Conservation (phyloP, 352 stramenopile species). For the Globisporangium cylindrosporum region DNA sequence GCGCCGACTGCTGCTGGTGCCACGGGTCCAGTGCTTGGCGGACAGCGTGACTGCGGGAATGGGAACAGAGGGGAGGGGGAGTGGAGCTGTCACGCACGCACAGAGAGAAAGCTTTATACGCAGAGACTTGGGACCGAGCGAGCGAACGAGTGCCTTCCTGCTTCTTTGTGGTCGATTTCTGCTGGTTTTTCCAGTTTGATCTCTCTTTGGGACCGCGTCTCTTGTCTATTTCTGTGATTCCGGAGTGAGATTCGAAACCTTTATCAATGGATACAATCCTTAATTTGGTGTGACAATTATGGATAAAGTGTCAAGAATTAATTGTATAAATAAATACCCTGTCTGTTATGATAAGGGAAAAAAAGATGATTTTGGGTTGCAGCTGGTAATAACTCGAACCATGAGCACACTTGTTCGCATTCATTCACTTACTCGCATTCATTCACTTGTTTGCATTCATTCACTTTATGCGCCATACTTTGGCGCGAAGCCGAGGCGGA, state of each 20-base stretch:
- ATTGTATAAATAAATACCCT: background rate
- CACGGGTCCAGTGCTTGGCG: background rate
- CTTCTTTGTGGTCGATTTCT: background rate
- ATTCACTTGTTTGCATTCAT: background rate
- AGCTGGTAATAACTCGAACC: background rate
- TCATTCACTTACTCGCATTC: background rate
- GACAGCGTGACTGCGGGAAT: slow-evolving; percentile 6
- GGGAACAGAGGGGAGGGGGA: background rate
- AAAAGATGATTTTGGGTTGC: background rate
- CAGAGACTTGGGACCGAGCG: background rate
- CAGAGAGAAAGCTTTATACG: background rate
- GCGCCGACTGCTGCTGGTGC: slow-evolving; percentile 3
- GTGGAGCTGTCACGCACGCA: background rate
- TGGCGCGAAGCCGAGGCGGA: slow-evolving; percentile 65
- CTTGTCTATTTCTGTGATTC: background rate
- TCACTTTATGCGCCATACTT: slow-evolving; percentile 70
- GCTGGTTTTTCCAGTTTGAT: background rate
- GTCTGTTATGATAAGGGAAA: background rate
- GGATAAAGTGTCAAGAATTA: background rate
- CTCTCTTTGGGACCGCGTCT: background rate
- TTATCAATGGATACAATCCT: background rate
- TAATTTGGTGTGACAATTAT: too few species aligned
- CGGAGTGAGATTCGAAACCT: background rate
- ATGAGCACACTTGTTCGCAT: background rate
- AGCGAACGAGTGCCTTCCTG: background rate